Base-by-base conservation (phyloP, 2,329 filamentous ascomycete species). In the Coniella lustricola region DNA sequence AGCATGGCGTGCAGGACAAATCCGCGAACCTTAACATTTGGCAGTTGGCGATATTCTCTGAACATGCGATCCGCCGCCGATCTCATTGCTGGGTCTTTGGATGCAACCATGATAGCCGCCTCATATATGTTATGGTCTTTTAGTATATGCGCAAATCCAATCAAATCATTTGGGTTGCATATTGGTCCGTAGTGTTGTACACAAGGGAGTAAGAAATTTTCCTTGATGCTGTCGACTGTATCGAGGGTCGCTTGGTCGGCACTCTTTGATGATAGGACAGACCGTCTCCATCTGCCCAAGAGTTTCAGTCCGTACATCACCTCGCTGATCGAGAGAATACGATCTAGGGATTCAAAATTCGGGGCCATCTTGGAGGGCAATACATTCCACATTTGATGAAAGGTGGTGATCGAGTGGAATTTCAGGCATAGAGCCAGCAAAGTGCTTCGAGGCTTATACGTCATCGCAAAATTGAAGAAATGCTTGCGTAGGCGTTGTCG, bases 41-140 rank as follows among this genome's bases (percentile, higher is more conserved):
- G 64, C 12, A 77, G 56, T 13, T 63, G 49, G 29, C 75, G 69
- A 52, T 75, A 78, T 20, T 65, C 60, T 13, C 60, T 57, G 56
- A 79, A 80, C 9, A 76, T 64, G 2, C 68, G 59, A 0, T 61
- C 57, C 1, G 74, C 63, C 22, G 69, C n/a, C n/a, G n/a, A n/a
- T n/a, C n/a, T 58, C 43, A 65, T 20, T 12, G 38, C 48, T 5
- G 25, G 25, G 56, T 51, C 54, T 62, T 54, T 42, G 55, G 46
- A 9, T 60, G 55, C 17, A 79, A 21, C 29, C 16, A 16, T 32
- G 16, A 53, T 60, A 50, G 73, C 75, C 4, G 65, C 59, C 46
- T 74, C 67, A 54, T 73, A 78, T 7, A 71, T 59, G 0, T 57
- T 38, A 1, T 56, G 52, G 38, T 76, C 67, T 10, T 64, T 55